A percentile compares a stretch with the other conserved stretches of the same genome.
Conservation (phyloP, 2,329 filamentous ascomycete genomes). For the Sphaerulina vaccinii region DNA sequence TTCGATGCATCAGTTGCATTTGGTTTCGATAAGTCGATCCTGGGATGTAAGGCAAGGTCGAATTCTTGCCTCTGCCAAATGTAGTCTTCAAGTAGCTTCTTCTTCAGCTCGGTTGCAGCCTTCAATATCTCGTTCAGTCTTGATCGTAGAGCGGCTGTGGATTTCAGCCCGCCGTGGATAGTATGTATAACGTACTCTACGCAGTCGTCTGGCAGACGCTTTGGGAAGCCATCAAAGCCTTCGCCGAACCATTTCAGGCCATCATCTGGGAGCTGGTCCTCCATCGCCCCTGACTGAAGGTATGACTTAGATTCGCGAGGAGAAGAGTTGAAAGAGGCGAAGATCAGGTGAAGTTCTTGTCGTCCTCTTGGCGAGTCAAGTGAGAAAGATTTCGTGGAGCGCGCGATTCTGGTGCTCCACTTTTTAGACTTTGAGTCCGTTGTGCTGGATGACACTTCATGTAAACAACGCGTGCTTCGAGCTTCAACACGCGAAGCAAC, state of each 20-base stretch:
- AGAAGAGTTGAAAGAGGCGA: background rate
- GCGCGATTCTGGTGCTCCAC: background rate
- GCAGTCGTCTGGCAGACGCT: conserved; percentile 73
- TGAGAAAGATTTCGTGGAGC: background rate
- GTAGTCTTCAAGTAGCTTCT: conserved; percentile 71
- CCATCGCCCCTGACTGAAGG: conserved; percentile 15
- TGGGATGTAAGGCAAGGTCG: conserved; percentile 59
- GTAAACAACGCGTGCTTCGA: conserved; percentile 9
- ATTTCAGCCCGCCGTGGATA: conserved; percentile 55
- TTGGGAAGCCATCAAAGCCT: conserved; percentile 64
- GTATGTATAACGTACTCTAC: conserved; percentile 82
- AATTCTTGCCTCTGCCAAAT: conserved; percentile 94
- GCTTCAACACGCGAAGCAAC: conserved; percentile 2
- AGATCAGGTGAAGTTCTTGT: conserved; percentile 1
- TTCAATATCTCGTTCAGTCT: conserved; percentile 72
- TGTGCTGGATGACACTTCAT: background rate
- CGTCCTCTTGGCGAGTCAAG: background rate
- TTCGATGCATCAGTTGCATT: conserved; percentile 4
- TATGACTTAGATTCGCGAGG: too few species aligned
- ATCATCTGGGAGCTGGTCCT: conserved; percentile 45
- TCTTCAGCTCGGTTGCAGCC: conserved; percentile 62
- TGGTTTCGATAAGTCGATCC: conserved; percentile 36
- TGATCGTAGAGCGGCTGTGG: conserved; percentile 55
- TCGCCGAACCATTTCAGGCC: conserved; percentile 66
- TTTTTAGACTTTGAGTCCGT: background rate